Evolutionary conservation across 75 land plant species (phyloP).

Genomic region (Pinus taeda): DNA sequence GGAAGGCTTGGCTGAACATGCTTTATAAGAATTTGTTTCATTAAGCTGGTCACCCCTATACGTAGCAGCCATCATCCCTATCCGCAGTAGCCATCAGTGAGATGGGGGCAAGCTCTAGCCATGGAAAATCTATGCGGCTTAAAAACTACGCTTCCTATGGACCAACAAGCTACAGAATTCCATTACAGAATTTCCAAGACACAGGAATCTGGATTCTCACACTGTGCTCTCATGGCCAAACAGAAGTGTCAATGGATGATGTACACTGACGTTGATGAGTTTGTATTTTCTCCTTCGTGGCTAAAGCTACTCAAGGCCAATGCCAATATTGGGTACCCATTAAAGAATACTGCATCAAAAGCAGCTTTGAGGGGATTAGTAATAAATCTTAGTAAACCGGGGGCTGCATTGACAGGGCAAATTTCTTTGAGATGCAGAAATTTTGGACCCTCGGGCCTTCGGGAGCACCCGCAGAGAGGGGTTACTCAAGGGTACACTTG

Average conservation of each 20-base stretch:
- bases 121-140: too few relatives aligned
- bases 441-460: constrained; percentile 68
- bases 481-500: constrained; percentile 94
- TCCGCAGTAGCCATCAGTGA: too few relatives aligned
- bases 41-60: too few relatives aligned
- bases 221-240: constrained; percentile 37
- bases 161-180: constrained; percentile 16
- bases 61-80: too few relatives aligned
- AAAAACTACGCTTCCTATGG: too few relatives aligned
- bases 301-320: not conserved
- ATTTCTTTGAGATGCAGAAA: constrained; percentile 45
- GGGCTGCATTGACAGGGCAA: constrained; percentile 33
- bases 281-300: constrained; percentile 50
- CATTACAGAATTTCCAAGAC: constrained; percentile 39
- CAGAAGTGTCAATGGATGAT: constrained; percentile 66
- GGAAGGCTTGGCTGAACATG: too few relatives aligned
- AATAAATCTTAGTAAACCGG: too few relatives aligned
- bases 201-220: constrained; percentile 90
- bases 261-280: constrained; percentile 82
- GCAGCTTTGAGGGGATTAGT: not conserved
- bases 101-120: too few relatives aligned
- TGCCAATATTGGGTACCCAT: constrained; percentile 9
- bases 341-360: not conserved
- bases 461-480: constrained; percentile 44
- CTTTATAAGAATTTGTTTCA: too few relatives aligned